Evolutionary conservation across 148 eudicot species (phyloP).

Genomic region (Limonium bicolor): DNA sequence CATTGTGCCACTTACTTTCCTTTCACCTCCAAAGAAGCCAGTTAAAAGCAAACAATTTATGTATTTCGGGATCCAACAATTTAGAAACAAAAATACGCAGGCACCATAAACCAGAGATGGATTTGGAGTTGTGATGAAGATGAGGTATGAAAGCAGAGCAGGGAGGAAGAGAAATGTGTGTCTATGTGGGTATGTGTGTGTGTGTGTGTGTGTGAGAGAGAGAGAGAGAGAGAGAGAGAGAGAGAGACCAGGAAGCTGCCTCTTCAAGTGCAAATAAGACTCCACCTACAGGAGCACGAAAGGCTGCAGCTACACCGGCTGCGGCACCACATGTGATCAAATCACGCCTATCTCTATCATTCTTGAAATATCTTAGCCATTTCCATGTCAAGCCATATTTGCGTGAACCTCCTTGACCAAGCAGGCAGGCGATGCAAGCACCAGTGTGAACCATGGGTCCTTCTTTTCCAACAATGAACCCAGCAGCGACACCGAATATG

Average conservation of each 20-base stretch:
- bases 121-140: too few species aligned
- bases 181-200: too few species aligned
- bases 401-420: slow-evolving; percentile 50
- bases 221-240: too few species aligned
- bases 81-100: too few species aligned
- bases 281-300: slow-evolving; percentile 61
- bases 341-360: slow-evolving; percentile 49
- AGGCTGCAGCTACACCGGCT: slow-evolving; percentile 59
- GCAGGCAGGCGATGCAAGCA: slow-evolving; percentile 44
- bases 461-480: slow-evolving; percentile 40
- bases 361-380: slow-evolving; percentile 48
- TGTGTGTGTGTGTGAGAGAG: too few species aligned
- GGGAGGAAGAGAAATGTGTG: too few species aligned
- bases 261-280: slow-evolving; percentile 61
- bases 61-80: too few species aligned
- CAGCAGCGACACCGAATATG: slow-evolving; percentile 34
- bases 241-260: slow-evolving; percentile 56
- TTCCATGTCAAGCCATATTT: slow-evolving; percentile 39
- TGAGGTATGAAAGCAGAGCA: slow-evolving; percentile 2
- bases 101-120: too few species aligned
- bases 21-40: too few species aligned
- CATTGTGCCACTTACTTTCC: too few species aligned
- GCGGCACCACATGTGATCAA: slow-evolving; percentile 54
- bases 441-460: slow-evolving; percentile 56
- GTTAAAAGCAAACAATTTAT: too few species aligned